These are phyloP conservation scores for Globisporangium radiosum DNA, from an alignment of 352 stramenopile genomes.

Conservation along the genomic window DNA sequence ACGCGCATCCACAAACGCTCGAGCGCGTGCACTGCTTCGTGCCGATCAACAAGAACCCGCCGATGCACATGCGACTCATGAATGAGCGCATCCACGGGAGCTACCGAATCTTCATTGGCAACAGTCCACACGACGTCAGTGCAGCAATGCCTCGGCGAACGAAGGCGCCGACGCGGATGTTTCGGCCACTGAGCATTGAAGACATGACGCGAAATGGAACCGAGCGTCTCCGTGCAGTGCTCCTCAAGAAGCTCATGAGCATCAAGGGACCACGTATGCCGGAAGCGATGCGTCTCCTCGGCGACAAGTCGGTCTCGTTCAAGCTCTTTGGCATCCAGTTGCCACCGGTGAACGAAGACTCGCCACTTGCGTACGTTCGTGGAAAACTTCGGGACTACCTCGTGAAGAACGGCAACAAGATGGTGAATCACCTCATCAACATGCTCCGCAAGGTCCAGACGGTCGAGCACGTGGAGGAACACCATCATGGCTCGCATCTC, in stretches of 20 bases:
- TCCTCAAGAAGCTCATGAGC: constrained; percentile 51
- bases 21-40: constrained; percentile 35
- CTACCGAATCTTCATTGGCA: constrained; percentile 55
- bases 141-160: constrained; percentile 17
- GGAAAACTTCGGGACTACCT: constrained; percentile 50
- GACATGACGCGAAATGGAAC: constrained; percentile 24
- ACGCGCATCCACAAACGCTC: constrained; percentile 37
- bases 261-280: constrained; percentile 52
- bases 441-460: constrained; percentile 19
- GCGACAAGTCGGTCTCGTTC: constrained; percentile 40
- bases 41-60: constrained; percentile 17
- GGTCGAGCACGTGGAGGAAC: constrained; percentile 1
- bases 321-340: constrained; percentile 47
- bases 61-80: constrained; percentile 18
- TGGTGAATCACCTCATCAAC: constrained; percentile 59
- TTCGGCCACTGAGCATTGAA: constrained; percentile 12
- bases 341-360: constrained; percentile 57
- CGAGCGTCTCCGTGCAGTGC: constrained; percentile 33
- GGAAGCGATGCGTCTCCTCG: constrained; percentile 48
- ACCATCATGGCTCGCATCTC: constrained; percentile 3
- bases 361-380: constrained; percentile 48
- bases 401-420: constrained; percentile 34
- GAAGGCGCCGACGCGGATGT: constrained; percentile 12
- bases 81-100: constrained; percentile 43
- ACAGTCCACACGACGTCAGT: constrained; percentile 54